A percentile compares a stretch with the other conserved stretches of the same genome.
Evolutionary conservation across 2,329 filamentous ascomycete genomes (phyloP).

Genomic region (Hypoxylon sp.): DNA sequence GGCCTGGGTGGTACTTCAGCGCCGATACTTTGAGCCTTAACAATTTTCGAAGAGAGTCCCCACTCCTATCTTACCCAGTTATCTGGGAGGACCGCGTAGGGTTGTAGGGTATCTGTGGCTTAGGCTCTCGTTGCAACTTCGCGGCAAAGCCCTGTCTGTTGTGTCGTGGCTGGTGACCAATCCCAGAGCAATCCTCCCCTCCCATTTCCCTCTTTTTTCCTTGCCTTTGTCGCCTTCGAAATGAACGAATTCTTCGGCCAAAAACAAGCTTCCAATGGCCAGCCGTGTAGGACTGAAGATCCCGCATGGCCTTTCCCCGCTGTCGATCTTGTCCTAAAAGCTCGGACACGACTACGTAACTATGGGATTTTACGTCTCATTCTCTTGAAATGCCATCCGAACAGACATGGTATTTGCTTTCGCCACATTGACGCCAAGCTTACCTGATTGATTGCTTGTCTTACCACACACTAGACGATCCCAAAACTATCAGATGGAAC

Average conservation of each 20-base stretch:
- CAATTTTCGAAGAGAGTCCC: conserved; percentile 36
- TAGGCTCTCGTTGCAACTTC: neutral
- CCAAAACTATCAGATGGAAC: neutral
- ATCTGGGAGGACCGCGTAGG: neutral
- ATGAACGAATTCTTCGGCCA: conserved; percentile 26
- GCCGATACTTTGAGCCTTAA: conserved; percentile 46
- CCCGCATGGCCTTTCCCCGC: conserved; percentile 25
- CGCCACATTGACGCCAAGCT: conserved; percentile 35
- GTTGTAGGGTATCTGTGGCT: neutral
- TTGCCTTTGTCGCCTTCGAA: conserved; percentile 26
- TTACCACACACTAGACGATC: conserved; percentile 7
- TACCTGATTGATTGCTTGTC: conserved; percentile 32
- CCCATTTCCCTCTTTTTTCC: neutral
- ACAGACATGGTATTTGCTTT: conserved; percentile 42
- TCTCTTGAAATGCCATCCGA: conserved; percentile 43
- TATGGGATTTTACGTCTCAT: conserved; percentile 38
- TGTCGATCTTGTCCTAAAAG: conserved; percentile 37
- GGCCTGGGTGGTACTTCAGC: neutral
- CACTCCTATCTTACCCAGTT: conserved; percentile 5
- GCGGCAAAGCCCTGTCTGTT: conserved; percentile 11
- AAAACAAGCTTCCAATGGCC: conserved; percentile 1
- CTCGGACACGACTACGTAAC: conserved; percentile 1
- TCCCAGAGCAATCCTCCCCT: neutral
- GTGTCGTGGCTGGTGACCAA: conserved; percentile 27
- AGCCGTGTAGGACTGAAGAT: conserved; percentile 2